Conservation (phyloP, 176 grass and related monocot species). For the barley (Hordeum vulgare) region MorexV3_pseudomolecules_assembly NC_058521.1:413714276-413714775, state of each 20-base stretch:
- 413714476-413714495: neutral
- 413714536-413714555: neutral
- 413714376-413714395: neutral
- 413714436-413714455: neutral
- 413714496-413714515: neutral
- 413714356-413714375: neutral
- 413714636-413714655: too few species aligned
- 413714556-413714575: neutral
- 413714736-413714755: neutral
- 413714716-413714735: neutral
- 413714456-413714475: too few species aligned
- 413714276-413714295: neutral
- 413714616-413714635: neutral
- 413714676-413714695: too few species aligned
- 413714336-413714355: neutral
- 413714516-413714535: neutral
- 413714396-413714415: neutral
- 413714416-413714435: neutral
- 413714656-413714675: neutral
- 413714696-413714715: too few species aligned
- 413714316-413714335: slow-evolving; percentile 15
- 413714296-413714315: neutral
- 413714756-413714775: neutral
- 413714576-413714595: neutral
- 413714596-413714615: neutral